Base-by-base conservation (phyloP, 164 flowering plant genomes). In the Magnolia changhungtana region DNA sequence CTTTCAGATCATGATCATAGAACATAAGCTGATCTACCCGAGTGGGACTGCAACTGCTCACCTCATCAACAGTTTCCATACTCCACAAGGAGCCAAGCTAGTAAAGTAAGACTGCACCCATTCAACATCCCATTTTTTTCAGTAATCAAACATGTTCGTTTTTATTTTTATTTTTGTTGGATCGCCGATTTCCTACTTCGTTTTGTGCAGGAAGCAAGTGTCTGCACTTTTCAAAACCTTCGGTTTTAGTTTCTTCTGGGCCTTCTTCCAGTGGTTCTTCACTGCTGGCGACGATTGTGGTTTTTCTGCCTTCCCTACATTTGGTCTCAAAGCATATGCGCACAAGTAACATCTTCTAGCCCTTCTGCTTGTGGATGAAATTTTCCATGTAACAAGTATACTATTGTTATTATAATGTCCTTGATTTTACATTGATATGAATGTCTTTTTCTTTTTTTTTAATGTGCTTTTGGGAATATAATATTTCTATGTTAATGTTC, bases 21-120 rank as follows among this genome's bases (percentile, higher is more conserved):
- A 89, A 77, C 88, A 84, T 81, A 89, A 86, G 74, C 81, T 90
- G 78, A 86, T 82, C 7, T 90, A 87, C 71, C 94, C 94, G 19
- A 87, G 94, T 79, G 92, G 92, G 1, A 88, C 90, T 24, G 92
- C 92, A 2, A 89, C 92, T 74, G 93, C 93, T 58, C 80, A 81
- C 73, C 88, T 90, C 24, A 89, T 90, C 83, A 90, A 90, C 82
- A 84, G 91, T 69, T 88, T 90, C 79, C 91, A 88, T 76, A 86
- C 89, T 18, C 89, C 93, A 66, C 74, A 80, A 59, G 91, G 91
- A 69, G 88, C 88, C 63, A 85, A 86, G 51, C 73, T 86, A 67
- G 93, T 88, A 27, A 87, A 87, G 94, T 88, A 80, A 77, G 50
- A 16, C 13, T 9, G 5, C 50, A 21, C 50, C 8, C 13, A 11